These are phyloP conservation scores for Pinus albicaulis DNA, from an alignment of 75 land plant species.

Conservation along the genomic window DNA sequence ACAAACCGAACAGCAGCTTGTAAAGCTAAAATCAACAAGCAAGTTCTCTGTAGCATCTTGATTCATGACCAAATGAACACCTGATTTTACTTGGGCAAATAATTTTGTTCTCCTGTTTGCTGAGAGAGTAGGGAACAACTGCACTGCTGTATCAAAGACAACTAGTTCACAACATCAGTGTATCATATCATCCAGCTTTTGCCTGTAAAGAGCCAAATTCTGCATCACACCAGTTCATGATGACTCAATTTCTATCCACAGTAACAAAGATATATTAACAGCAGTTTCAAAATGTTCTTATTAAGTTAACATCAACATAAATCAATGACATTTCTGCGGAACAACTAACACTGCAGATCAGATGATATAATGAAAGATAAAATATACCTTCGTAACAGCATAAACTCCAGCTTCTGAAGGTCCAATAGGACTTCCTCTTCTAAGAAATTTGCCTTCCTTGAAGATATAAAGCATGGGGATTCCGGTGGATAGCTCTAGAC, in stretches of 20 bases:
- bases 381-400: slow-evolving; percentile 77
- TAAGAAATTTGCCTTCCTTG: slow-evolving; percentile 78
- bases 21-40: too few species aligned
- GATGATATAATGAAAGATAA: neutral
- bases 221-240: slow-evolving; percentile 14
- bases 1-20: too few species aligned
- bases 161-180: slow-evolving; percentile 10
- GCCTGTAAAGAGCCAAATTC: slow-evolving; percentile 48
- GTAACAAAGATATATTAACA: neutral
- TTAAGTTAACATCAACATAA: neutral
- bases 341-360: neutral
- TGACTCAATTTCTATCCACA: slow-evolving; percentile 4
- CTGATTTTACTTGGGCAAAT: too few species aligned
- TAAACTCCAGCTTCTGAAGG: slow-evolving; percentile 85
- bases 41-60: too few species aligned
- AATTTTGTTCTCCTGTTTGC: too few species aligned
- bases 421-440: slow-evolving; percentile 85
- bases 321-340: neutral
- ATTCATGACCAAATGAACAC: too few species aligned
- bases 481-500: slow-evolving; percentile 88
- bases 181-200: slow-evolving; percentile 45
- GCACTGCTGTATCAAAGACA: neutral
- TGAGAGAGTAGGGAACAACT: too few species aligned
- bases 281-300: neutral
- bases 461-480: slow-evolving; percentile 93